These are phyloP conservation scores for Aegle marmelos DNA, from an alignment of 345 rosid genomes.

Conservation along the genomic window DNA sequence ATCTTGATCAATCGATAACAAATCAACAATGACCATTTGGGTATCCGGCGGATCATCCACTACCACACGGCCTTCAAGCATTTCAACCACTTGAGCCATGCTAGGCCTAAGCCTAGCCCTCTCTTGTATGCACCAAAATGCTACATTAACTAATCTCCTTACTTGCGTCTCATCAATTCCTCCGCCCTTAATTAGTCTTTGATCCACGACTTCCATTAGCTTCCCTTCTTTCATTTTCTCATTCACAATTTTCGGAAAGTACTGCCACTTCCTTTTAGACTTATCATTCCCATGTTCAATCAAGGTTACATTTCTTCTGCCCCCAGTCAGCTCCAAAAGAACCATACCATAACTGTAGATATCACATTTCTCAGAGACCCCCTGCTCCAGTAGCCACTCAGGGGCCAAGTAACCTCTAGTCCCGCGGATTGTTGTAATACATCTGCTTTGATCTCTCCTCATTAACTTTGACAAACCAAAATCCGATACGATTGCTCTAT, in stretches of 20 bases:
- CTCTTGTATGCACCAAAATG: conserved; percentile 92
- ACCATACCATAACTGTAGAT: conserved; percentile 78
- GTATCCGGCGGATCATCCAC: conserved; percentile 76
- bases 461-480: conserved; percentile 70
- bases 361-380: conserved; percentile 70
- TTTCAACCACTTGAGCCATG: conserved; percentile 66
- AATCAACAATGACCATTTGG: conserved; percentile 61
- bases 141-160: conserved; percentile 51
- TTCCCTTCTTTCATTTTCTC: conserved; percentile 61
- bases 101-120: conserved; percentile 58
- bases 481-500: conserved; percentile 50
- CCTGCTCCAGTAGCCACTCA: conserved; percentile 61
- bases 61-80: conserved; percentile 69
- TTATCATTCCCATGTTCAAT: conserved; percentile 32
- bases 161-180: conserved; percentile 59
- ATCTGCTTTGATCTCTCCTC: conserved; percentile 55
- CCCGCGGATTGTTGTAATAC: conserved; percentile 60
- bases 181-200: conserved; percentile 38
- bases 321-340: conserved; percentile 68
- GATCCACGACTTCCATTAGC: conserved; percentile 70
- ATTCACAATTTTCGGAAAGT: conserved; percentile 64
- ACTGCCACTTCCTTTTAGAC: conserved; percentile 47
- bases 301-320: conserved; percentile 46
- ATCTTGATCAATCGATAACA: conserved; percentile 50
- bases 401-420: conserved; percentile 74